A percentile compares a stretch with the other conserved stretches of the same genome.
These are phyloP conservation scores for Sclerotinia nivalis DNA, from an alignment of 2,329 filamentous ascomycete genomes.

Conservation along the genomic window DNA sequence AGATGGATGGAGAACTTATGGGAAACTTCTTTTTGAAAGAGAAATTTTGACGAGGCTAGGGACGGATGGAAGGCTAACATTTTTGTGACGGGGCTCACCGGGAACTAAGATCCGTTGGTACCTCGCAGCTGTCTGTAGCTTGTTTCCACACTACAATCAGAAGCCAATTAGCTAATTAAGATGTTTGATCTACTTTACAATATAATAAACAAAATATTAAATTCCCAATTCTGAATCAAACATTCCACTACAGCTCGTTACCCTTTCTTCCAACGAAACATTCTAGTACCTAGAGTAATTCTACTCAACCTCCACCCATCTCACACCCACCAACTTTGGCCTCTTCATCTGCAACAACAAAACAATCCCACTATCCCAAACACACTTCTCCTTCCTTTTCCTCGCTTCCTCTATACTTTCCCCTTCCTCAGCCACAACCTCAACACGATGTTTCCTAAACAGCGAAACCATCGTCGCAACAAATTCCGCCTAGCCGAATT, in stretches of 20 bases:
- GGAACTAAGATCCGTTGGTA: neutral
- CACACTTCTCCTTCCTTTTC: neutral
- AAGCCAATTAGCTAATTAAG: neutral
- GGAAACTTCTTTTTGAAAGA: conserved; percentile 7
- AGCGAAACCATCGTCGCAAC: conserved; percentile 5
- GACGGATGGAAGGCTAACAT: conserved; percentile 4
- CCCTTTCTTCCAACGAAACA: neutral
- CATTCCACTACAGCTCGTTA: neutral
- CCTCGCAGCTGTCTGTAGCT: neutral
- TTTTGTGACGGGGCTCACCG: conserved; percentile 7
- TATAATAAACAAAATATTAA: neutral
- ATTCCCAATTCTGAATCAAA: neutral
- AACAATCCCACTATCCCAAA: conserved; percentile 7
- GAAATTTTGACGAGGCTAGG: conserved; percentile 22
- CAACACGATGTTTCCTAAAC: neutral
- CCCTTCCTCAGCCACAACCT: neutral
- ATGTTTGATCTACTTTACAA: neutral
- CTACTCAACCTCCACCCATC: conserved; percentile 8
- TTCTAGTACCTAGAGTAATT: neutral
- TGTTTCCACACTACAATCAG: neutral
- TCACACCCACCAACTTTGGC: neutral
- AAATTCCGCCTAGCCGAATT: conserved; percentile 30
- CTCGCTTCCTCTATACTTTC: neutral
- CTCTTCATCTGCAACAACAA: conserved; percentile 13
- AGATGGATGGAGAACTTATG: neutral